A percentile compares a stretch with the other conserved stretches of the same genome.
phyloP scores from a whole-genome alignment of 495 filamentous ascomycete species.

The Podospora sp. region DNA sequence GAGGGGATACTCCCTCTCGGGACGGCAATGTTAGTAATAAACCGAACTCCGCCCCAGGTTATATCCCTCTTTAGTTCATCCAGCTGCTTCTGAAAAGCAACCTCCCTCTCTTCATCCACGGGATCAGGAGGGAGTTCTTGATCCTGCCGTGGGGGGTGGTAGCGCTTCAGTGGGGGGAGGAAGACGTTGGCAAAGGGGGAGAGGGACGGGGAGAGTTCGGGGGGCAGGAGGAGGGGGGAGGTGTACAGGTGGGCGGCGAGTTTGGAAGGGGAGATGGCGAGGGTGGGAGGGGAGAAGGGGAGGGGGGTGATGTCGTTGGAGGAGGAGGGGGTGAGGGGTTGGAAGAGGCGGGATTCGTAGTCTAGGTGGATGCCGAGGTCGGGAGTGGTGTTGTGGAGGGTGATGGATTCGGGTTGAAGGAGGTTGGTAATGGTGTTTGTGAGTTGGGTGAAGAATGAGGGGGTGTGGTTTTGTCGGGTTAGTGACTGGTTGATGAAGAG shows the following conservation, averaged over 20 bases:
- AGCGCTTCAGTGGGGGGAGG: not conserved
- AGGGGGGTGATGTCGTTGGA: conserved; percentile 16
- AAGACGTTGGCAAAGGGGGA: conserved; percentile 9
- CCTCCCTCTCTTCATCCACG: not conserved
- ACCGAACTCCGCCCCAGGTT: conserved; percentile 1
- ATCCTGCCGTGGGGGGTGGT: not conserved
- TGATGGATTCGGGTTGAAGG: not conserved
- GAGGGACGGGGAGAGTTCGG: conserved; percentile 12
- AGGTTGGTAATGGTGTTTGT: not conserved
- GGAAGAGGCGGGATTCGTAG: conserved; percentile 25
- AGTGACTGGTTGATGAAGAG: conserved; percentile 11
- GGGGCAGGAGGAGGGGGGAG: conserved; percentile 12
- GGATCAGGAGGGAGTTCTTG: not conserved
- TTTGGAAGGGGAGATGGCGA: conserved; percentile 13
- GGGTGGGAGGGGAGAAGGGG: conserved; percentile 2
- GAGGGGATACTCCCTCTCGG: conserved; percentile 19
- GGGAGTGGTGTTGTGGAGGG: not conserved
- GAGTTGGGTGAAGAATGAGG: not conserved
- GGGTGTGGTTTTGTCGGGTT: not conserved
- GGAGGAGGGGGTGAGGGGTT: conserved; percentile 6
- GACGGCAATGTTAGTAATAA: conserved; percentile 18
- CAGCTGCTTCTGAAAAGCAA: not conserved
- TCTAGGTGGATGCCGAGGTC: conserved; percentile 21
- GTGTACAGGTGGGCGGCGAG: conserved; percentile 8
- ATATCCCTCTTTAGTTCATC: not conserved